Evolutionary conservation across 108 stramenopile genomes (phyloP).

Genomic region (Cyclotella sp.): DNA sequence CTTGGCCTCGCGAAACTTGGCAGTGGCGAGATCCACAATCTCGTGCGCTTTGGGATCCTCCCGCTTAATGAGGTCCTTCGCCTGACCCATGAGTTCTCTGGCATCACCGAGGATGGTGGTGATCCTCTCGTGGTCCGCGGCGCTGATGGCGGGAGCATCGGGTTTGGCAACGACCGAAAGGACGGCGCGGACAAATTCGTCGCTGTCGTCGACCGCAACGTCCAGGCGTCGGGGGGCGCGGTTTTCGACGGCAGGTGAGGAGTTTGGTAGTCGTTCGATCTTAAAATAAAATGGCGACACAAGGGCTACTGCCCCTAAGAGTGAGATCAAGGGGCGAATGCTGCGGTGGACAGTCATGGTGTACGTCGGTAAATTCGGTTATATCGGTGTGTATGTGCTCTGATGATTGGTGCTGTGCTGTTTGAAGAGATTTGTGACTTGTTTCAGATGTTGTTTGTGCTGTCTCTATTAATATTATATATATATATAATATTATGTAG

Average conservation of each 20-base stretch:
- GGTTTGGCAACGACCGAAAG: slow-evolving; percentile 8
- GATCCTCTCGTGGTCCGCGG: slow-evolving; percentile 24
- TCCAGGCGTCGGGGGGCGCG: slow-evolving; percentile 18
- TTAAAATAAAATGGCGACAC: slow-evolving; percentile 6
- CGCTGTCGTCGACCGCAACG: slow-evolving; percentile 18
- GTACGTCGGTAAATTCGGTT: too few relatives aligned
- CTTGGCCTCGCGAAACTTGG: slow-evolving; percentile 34
- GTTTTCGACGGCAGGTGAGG: neutral
- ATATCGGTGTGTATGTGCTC: too few relatives aligned
- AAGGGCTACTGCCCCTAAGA: slow-evolving; percentile 6
- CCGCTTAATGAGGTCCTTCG: slow-evolving; percentile 18
- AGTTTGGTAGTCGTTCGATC: slow-evolving; percentile 5
- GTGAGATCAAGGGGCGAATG: neutral
- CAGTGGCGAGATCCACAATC: slow-evolving; percentile 27
- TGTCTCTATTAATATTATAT: too few relatives aligned
- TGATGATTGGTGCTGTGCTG: too few relatives aligned
- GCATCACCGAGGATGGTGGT: slow-evolving; percentile 18
- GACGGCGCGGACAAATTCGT: slow-evolving; percentile 21
- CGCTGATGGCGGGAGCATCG: slow-evolving; percentile 13
- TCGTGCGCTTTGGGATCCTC: slow-evolving; percentile 6
- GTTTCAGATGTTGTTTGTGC: too few relatives aligned
- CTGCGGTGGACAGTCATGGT: slow-evolving; percentile 7
- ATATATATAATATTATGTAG: too few relatives aligned
- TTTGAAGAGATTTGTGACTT: too few relatives aligned
- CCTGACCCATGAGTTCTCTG: slow-evolving; percentile 20